A percentile compares a stretch with the other conserved stretches of the same genome.
Conservation (phyloP, 371 early-diverging fungal species). For the Capniomyces stellatus region DNA sequence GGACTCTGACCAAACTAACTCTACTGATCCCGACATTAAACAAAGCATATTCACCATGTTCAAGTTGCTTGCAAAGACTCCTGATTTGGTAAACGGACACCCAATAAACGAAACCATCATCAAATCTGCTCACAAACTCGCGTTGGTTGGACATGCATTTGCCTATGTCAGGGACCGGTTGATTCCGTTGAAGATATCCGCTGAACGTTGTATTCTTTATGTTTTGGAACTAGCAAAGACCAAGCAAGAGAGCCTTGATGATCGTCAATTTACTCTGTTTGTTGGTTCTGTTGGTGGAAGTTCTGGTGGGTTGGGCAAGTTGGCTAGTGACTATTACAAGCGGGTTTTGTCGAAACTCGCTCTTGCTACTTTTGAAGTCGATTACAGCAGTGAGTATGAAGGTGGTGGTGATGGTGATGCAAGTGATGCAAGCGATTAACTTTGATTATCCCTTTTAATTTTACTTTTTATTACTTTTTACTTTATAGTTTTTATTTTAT, state of each 20-base stretch:
- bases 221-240: slow-evolving; percentile 31
- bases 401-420: no score
- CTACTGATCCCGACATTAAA: slow-evolving; percentile 13
- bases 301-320: slow-evolving; percentile 26
- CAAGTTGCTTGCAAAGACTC: slow-evolving; percentile 13
- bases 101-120: slow-evolving; percentile 34
- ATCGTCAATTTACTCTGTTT: slow-evolving; percentile 22
- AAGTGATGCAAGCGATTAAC: no score
- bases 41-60: slow-evolving; percentile 16
- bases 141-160: slow-evolving; percentile 27
- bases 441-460: no score
- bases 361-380: slow-evolving; percentile 18
- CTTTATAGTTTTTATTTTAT: no score
- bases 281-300: slow-evolving; percentile 28
- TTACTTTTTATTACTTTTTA: no score
- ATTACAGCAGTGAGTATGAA: slow-evolving; percentile 22
- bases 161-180: slow-evolving; percentile 49
- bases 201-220: slow-evolving; percentile 56
- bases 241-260: slow-evolving; percentile 14
- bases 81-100: slow-evolving; percentile 2
- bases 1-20: not conserved
- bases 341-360: slow-evolving; percentile 38
- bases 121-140: slow-evolving; percentile 32
- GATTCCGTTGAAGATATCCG: slow-evolving; percentile 63
- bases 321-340: slow-evolving; percentile 34